A percentile compares a stretch with the other conserved stretches of the same genome.
Evolutionary conservation across 2,329 filamentous ascomycete species (phyloP).

Genomic region (Fulvia fulva): DNA sequence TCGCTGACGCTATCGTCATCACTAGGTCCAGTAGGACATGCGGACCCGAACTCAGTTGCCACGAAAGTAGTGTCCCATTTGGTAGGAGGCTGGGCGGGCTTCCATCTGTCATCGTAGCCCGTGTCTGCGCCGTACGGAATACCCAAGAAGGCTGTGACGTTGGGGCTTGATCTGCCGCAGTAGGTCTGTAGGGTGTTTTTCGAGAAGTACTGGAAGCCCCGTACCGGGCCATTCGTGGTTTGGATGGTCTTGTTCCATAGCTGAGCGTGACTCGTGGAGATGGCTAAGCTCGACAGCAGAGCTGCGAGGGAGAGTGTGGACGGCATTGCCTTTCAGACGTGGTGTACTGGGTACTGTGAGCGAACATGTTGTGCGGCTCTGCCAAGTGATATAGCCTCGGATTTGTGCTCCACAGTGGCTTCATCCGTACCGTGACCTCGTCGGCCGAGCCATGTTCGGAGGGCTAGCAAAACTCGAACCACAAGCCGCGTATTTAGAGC

Average conservation of each 20-base stretch:
- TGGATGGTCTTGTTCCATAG: constrained; percentile 8
- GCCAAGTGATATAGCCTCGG: too few species aligned
- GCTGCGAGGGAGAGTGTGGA: too few species aligned
- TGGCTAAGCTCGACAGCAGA: too few species aligned
- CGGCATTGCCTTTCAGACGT: too few species aligned
- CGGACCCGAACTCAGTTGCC: not conserved
- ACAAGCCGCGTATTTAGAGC: too few species aligned
- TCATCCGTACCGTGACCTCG: too few species aligned
- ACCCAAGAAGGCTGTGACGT: constrained; percentile 12
- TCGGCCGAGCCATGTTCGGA: too few species aligned
- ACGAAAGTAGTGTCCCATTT: not conserved
- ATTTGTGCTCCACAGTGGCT: too few species aligned
- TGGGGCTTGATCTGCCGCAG: constrained; percentile 3
- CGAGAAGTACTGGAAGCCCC: constrained; percentile 6
- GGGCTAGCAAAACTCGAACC: too few species aligned
- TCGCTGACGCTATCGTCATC: constrained; percentile 2
- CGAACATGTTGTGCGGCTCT: too few species aligned
- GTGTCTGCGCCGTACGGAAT: constrained; percentile 15
- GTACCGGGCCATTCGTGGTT: constrained; percentile 5
- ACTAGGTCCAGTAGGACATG: not conserved
- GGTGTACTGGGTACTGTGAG: too few species aligned
- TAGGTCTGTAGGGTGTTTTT: constrained; percentile 6
- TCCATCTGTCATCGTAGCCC: constrained; percentile 11
- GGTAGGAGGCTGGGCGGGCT: constrained; percentile 5
- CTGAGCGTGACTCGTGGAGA: not conserved